phyloP scores from a whole-genome alignment of 345 rosid species.

The Pugionium cornutum region DNA sequence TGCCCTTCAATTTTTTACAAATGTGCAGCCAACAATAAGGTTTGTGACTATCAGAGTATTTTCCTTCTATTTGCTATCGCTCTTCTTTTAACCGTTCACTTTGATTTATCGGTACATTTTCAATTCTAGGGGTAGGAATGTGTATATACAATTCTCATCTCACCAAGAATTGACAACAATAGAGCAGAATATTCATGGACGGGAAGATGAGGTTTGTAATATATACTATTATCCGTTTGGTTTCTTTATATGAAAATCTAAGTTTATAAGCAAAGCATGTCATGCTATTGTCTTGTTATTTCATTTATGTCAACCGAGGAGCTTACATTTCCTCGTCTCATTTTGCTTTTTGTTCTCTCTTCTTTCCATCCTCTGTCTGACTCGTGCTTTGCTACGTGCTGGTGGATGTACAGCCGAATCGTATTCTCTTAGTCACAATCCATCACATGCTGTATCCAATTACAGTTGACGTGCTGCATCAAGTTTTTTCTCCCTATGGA shows the following conservation, averaged over 20 bases:
- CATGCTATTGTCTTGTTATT: no score
- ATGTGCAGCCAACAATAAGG: slow-evolving; percentile 90
- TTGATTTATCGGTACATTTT: no score
- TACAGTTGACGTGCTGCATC: slow-evolving; percentile 94
- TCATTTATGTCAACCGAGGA: neutral
- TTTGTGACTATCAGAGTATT: slow-evolving; percentile 23
- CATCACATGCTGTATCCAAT: slow-evolving; percentile 97
- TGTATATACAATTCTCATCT: slow-evolving; percentile 95
- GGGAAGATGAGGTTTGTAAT: slow-evolving; percentile 91
- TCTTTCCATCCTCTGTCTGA: slow-evolving; percentile 58
- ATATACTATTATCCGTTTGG: neutral
- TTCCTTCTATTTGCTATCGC: neutral
- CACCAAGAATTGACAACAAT: slow-evolving; percentile 95
- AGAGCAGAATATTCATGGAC: slow-evolving; percentile 89
- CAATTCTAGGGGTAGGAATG: slow-evolving; percentile 83
- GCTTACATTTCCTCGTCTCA: slow-evolving; percentile 28
- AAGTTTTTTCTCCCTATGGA: slow-evolving; percentile 92
- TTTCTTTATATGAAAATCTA: no score
- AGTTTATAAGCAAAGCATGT: no score
- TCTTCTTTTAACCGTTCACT: no score
- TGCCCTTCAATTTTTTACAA: slow-evolving; percentile 81
- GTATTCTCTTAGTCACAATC: slow-evolving; percentile 88
- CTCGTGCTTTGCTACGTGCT: no score
- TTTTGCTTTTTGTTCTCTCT: slow-evolving; percentile 54
- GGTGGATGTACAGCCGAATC: slow-evolving; percentile 82